Evolutionary conservation across 2,329 filamentous ascomycete species (phyloP).

Genomic region (Arachnopeziza araneosa): DNA sequence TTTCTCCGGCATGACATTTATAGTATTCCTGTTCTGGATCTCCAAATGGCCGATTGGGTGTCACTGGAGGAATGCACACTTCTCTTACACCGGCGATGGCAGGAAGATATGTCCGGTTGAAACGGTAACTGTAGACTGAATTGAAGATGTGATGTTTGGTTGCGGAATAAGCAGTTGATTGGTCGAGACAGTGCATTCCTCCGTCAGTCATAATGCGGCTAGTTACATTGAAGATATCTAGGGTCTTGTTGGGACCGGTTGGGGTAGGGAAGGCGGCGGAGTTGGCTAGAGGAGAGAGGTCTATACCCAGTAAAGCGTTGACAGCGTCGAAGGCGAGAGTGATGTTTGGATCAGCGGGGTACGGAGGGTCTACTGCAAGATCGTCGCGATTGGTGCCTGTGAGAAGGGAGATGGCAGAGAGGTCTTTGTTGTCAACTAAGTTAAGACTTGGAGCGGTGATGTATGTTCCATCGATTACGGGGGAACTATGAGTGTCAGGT

Average conservation of each 20-base stretch:
- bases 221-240: conserved; percentile 24
- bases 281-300: not conserved
- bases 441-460: conserved; percentile 12
- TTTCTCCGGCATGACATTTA: conserved; percentile 33
- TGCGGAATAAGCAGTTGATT: conserved; percentile 25
- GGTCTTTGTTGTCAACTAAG: not conserved
- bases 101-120: conserved; percentile 29
- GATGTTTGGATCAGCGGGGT: conserved; percentile 7
- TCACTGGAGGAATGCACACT: conserved; percentile 13
- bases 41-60: conserved; percentile 24
- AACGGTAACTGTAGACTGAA: conserved; percentile 25
- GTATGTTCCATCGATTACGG: conserved; percentile 24
- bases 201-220: conserved; percentile 21
- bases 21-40: conserved; percentile 31
- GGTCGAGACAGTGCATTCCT: conserved; percentile 22
- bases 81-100: not conserved
- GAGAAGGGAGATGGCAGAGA: conserved; percentile 18
- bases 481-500: conserved; percentile 3
- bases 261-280: not conserved
- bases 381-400: conserved; percentile 28
- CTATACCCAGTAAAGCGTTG: not conserved
- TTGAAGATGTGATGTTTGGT: conserved; percentile 20
- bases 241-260: not conserved
- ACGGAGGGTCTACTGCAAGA: conserved; percentile 15
- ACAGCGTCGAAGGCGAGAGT: not conserved